Evolutionary conservation across 2,329 filamentous ascomycete genomes (phyloP).

Genomic region (Neonectria faginata): DNA sequence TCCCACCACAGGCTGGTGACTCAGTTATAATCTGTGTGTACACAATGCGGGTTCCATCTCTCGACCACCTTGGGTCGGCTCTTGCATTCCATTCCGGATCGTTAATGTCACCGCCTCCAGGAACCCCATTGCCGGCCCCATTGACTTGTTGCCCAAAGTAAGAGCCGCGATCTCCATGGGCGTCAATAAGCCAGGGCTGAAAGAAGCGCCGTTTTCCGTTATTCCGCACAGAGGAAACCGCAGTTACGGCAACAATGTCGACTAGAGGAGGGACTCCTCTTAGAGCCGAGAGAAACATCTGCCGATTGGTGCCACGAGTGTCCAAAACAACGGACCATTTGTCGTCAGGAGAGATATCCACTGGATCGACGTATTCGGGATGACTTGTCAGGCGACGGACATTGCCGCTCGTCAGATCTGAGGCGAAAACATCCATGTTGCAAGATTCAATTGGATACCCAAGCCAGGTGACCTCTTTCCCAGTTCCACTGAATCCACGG

Average conservation of each 20-base stretch:
- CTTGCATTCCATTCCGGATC: constrained; percentile 61
- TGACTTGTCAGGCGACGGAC: constrained; percentile 57
- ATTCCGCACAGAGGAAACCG: constrained; percentile 56
- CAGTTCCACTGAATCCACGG: constrained; percentile 57
- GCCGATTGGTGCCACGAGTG: constrained; percentile 55
- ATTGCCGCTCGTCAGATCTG: constrained; percentile 53
- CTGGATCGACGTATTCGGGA: constrained; percentile 58
- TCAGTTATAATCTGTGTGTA: constrained; percentile 56
- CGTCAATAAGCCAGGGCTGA: constrained; percentile 57
- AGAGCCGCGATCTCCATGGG: constrained; percentile 56
- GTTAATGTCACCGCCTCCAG: constrained; percentile 50
- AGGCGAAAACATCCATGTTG: constrained; percentile 60
- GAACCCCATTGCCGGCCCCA: constrained; percentile 47
- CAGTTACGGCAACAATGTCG: constrained; percentile 50
- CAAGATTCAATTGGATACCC: constrained; percentile 54
- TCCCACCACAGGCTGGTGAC: constrained; percentile 56
- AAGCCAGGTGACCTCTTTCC: constrained; percentile 56
- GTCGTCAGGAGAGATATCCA: constrained; percentile 57
- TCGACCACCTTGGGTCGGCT: constrained; percentile 58
- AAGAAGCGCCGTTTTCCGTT: constrained; percentile 61
- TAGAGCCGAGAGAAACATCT: constrained; percentile 56
- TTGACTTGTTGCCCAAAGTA: constrained; percentile 61
- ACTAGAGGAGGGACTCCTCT: constrained; percentile 56
- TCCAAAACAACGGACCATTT: constrained; percentile 58
- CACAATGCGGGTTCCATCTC: constrained; percentile 56